Conservation (phyloP, 768 basidiomycete genomes). For the Suillus decipiens region DNA sequence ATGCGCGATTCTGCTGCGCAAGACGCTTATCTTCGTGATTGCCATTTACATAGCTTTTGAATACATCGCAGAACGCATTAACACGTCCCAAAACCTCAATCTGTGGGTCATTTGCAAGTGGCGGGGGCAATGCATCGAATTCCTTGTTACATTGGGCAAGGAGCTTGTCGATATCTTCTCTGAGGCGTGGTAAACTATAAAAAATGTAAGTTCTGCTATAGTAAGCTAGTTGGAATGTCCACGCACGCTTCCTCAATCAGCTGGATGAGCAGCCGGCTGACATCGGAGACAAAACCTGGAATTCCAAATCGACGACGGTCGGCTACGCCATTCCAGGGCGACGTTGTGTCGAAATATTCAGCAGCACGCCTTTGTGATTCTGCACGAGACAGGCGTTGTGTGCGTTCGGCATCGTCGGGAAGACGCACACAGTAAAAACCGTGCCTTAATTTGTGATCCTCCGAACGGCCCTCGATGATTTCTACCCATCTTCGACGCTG, state of each 20-base stretch:
- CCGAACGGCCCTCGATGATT: slow-evolving; percentile 38
- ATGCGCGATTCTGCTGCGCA: slow-evolving; percentile 33
- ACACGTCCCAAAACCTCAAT: slow-evolving; percentile 38
- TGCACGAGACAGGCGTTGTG: slow-evolving; percentile 27
- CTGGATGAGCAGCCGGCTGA: slow-evolving; percentile 38
- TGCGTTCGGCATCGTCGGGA: slow-evolving; percentile 40
- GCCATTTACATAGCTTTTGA: slow-evolving; percentile 34
- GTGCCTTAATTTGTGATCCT: slow-evolving; percentile 37
- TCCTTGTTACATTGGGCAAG: slow-evolving; percentile 30
- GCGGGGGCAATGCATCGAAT: slow-evolving; percentile 30
- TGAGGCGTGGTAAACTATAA: slow-evolving; percentile 33
- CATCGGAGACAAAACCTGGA: slow-evolving; percentile 32
- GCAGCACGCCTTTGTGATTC: slow-evolving; percentile 38
- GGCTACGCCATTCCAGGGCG: slow-evolving; percentile 38
- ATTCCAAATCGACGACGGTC: slow-evolving; percentile 38
- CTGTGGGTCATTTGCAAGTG: slow-evolving; percentile 36
- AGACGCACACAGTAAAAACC: slow-evolving; percentile 48
- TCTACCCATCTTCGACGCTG: slow-evolving; percentile 43
- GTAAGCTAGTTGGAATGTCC: neutral
- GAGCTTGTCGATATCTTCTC: slow-evolving; percentile 23
- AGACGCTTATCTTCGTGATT: slow-evolving; percentile 24
- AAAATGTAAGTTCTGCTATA: neutral
- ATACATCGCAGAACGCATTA: slow-evolving; percentile 33
- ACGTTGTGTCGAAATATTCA: slow-evolving; percentile 35
- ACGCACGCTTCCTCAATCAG: slow-evolving; percentile 36